Base-by-base conservation (phyloP, 148 eudicot species). In the Cornus kousa region DNA sequence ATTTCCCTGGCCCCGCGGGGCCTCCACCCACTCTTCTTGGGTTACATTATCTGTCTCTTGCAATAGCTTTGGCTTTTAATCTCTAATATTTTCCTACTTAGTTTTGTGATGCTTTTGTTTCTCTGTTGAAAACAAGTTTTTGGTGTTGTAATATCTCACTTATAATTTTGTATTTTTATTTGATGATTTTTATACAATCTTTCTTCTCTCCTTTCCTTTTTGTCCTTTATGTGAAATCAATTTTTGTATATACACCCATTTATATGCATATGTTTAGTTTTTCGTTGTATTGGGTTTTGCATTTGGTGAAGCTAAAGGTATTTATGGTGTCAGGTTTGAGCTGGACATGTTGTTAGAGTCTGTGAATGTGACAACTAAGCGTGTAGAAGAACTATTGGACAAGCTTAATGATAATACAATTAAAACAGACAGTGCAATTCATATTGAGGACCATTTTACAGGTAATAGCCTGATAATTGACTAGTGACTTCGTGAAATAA, bases 331-430 rank as follows among this genome's bases (percentile, higher is more conserved):
- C 86, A 95, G 99, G 90, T 95, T 91, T 87, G 98, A 95, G 81
- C 85, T 95, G 74, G 99, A 95, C 88, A 95, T 95, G 97, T 80
- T 95, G 82, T 80, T 95, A 80, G 97, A 93, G 82, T 90, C 94
- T 40, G 97, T 88, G 31, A 91, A 86, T 74, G 90, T 81, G 73
- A 86, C 98, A 77, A 87, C 88, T 48, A 93, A 88, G 82, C 93
- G 90, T 16, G 97, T 93, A 68, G 97, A 95, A 77, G 97, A 95
- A 68, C 84, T 95, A 39, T 76, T 95, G 80, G 89, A 89, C 80
- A 93, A 83, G 86, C 86, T 95, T 43, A 90, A 86, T 78, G 82
- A 79, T 78, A 87, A 90, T 82, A 70, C 81, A 53, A 81, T 82
- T 48, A 87, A 83, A 78, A 79, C 84, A 65, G 98, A 94, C n/a